These are phyloP conservation scores for Mycena belliarum DNA, from an alignment of 768 basidiomycete genomes.

Conservation along the genomic window DNA sequence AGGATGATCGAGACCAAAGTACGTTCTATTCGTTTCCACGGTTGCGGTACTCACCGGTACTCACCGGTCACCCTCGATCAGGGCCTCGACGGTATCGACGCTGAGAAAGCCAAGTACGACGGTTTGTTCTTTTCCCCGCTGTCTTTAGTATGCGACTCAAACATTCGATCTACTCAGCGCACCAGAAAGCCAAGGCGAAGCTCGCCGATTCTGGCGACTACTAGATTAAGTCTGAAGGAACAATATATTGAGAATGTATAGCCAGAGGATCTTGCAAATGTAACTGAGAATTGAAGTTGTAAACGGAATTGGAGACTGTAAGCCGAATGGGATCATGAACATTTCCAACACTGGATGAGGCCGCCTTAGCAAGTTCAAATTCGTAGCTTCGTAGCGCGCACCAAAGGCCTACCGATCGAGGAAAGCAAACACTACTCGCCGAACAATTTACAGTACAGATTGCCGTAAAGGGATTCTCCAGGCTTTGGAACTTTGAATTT, in stretches of 20 bases:
- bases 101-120: neutral
- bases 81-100: slow-evolving; percentile 1
- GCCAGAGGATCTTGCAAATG: neutral
- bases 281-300: neutral
- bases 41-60: too few relatives aligned
- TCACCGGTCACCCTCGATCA: neutral
- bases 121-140: neutral
- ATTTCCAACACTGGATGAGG: too few relatives aligned
- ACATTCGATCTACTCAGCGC: neutral
- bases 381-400: too few relatives aligned
- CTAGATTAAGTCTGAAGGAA: neutral
- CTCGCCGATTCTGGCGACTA: neutral
- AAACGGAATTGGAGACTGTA: too few relatives aligned
- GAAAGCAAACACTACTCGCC: too few relatives aligned
- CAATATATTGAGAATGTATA: neutral
- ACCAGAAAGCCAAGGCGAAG: neutral
- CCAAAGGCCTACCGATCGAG: too few relatives aligned
- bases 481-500: too few relatives aligned
- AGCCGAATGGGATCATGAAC: too few relatives aligned
- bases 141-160: neutral
- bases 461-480: too few relatives aligned
- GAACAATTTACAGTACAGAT: too few relatives aligned
- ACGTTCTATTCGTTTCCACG: neutral
- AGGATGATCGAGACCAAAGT: slow-evolving; percentile 13
- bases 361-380: too few relatives aligned